These are phyloP conservation scores for Arachnomyces sp. DNA, from an alignment of 2,329 filamentous ascomycete genomes.

Conservation along the genomic window DNA sequence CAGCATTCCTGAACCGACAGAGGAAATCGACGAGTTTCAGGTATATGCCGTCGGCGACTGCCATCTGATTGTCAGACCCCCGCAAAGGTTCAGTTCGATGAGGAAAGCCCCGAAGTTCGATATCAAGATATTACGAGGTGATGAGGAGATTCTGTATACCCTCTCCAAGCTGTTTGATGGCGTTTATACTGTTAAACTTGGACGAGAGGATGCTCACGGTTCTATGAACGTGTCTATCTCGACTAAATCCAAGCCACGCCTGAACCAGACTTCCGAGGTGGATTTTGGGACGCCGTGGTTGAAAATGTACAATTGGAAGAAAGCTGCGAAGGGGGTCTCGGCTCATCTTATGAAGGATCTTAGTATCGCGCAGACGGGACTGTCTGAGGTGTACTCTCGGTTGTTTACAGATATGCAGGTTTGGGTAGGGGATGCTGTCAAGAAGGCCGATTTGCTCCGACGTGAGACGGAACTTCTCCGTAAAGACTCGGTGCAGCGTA, in stretches of 20 bases:
- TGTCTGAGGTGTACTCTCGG: slow-evolving; percentile 30
- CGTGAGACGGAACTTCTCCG: slow-evolving; percentile 21
- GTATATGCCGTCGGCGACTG: slow-evolving; percentile 47
- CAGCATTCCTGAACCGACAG: slow-evolving; percentile 15
- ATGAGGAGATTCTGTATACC: slow-evolving; percentile 34
- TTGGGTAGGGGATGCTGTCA: slow-evolving; percentile 29
- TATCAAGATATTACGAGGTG: slow-evolving; percentile 40
- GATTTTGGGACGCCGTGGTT: slow-evolving; percentile 41
- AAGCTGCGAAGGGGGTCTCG: slow-evolving; percentile 28
- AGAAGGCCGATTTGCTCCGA: slow-evolving; percentile 25
- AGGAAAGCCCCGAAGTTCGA: slow-evolving; percentile 42
- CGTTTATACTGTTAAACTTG: slow-evolving; percentile 44
- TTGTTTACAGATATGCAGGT: slow-evolving; percentile 31
- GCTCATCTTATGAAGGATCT: slow-evolving; percentile 30
- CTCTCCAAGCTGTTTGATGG: slow-evolving; percentile 46
- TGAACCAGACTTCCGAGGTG: slow-evolving; percentile 29
- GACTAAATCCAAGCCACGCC: slow-evolving; percentile 26
- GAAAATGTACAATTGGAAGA: slow-evolving; percentile 40
- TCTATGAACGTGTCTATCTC: slow-evolving; percentile 42
- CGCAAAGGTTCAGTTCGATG: slow-evolving; percentile 32
- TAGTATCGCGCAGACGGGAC: slow-evolving; percentile 27
- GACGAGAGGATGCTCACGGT: slow-evolving; percentile 42
- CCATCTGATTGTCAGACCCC: slow-evolving; percentile 45
- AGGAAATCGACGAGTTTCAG: slow-evolving; percentile 37
- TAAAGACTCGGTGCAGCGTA: slow-evolving; percentile 18